Evolutionary conservation across 1,284 basidiomycete genomes (phyloP).

Genomic region (Puccinia horiana): DNA sequence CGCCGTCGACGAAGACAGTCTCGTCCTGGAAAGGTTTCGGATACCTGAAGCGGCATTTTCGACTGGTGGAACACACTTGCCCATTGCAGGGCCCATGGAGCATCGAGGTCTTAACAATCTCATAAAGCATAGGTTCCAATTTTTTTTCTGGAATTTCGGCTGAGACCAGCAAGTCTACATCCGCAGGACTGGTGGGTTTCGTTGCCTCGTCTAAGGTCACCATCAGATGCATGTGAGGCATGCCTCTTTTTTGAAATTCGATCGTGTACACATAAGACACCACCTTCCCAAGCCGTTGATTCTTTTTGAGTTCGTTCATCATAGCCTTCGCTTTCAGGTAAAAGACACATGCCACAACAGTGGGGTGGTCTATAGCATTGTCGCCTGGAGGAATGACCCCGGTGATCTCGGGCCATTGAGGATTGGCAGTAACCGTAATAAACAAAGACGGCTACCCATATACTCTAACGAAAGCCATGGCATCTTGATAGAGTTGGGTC

Average conservation of each 20-base stretch:
- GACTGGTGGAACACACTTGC: slow-evolving; percentile 59
- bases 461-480: slow-evolving; percentile 58
- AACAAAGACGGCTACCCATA: slow-evolving; percentile 59
- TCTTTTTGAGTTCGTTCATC: slow-evolving; percentile 23
- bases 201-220: background rate
- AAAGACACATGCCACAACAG: slow-evolving; percentile 63
- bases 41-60: slow-evolving; percentile 62
- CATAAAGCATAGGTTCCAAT: slow-evolving; percentile 60
- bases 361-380: slow-evolving; percentile 61
- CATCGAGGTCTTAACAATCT: slow-evolving; percentile 60
- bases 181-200: slow-evolving; percentile 54
- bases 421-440: slow-evolving; percentile 61
- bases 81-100: slow-evolving; percentile 63
- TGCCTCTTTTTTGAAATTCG: slow-evolving; percentile 64
- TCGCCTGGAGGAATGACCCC: slow-evolving; percentile 61
- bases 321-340: slow-evolving; percentile 60
- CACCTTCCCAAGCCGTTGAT: slow-evolving; percentile 58
- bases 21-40: slow-evolving; percentile 60
- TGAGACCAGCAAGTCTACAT: slow-evolving; percentile 61
- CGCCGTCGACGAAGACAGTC: slow-evolving; percentile 60
- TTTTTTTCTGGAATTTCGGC: slow-evolving; percentile 61
- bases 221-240: slow-evolving; percentile 63
- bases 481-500: slow-evolving; percentile 59
- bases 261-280: slow-evolving; percentile 62
- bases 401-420: slow-evolving; percentile 61